Evolutionary conservation across 2,329 filamentous ascomycete species (phyloP), one percentile per base, ranked within the genome.

Genomic region (Monosporascus sp.): DNA sequence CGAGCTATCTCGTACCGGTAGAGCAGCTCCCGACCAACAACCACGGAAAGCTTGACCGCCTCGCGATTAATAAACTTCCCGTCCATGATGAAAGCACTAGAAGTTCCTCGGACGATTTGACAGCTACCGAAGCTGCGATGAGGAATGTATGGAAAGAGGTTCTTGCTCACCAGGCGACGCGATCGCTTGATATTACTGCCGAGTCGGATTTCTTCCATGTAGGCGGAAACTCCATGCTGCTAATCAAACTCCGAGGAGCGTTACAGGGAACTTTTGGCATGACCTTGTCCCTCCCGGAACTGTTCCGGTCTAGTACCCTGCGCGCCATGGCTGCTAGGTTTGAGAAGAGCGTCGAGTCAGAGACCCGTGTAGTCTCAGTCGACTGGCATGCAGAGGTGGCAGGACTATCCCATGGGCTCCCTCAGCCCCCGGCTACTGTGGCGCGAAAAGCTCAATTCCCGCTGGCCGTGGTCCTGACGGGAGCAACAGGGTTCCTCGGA

Each of bases 171-270:
- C 6, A 53, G 63, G 1, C 39, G 57, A 17, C 34, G 51, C 31
- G 54, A 51, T 2, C 57, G 5, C 3, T 14, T 22, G 6, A 18
- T 3, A 24, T 65, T 7, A 39, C 52, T 0, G 18, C 52, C 0
- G 37, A 57, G 3, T 62, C 72, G 3, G 67, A 73, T 57, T 76
- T 78, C 60, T 77, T 76, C 60, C 53, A 54, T 0, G 56, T 69
- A 2, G 74, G 74, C 2, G 74, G 74, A 4, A 74, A 67, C 51
- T 77, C 74, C 0, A 51, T 76, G 3, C 61, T 73, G 0, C 55
- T 75, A 1, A 60, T 77, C 11, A 56, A 64, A 3, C 67, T 81
- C 0, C 69, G 72, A 51, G 50, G 56, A 0, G 51, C 51, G 0
- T 70, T 81, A 36, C 56, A 57, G 1, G 48, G 65, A 1, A 37